Evolutionary conservation across 441 rosid genomes (phyloP), one percentile per base, ranked within the genome.

Genomic region (Gossypium schwendimanii): DNA sequence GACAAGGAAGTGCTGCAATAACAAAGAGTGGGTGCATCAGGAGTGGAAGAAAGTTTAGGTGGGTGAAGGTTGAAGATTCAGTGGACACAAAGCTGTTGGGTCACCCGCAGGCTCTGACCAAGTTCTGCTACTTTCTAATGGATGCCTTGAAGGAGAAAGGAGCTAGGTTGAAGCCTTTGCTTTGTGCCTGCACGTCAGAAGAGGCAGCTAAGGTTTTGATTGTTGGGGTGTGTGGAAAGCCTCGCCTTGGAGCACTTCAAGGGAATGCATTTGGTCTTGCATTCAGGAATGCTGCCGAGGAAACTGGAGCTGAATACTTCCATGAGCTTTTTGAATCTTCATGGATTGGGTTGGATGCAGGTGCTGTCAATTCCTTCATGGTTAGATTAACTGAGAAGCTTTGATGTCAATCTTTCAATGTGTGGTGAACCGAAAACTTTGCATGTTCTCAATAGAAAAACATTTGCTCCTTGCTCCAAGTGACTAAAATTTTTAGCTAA

Each of bases 131-230:
- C 82, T 94, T 94, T 76, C 71, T 94, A 58, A 94, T 92, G 98
- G 99, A 94, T 85, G 99, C 98, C 24, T 76, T 94, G 84, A 91
- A 81, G 79, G 99, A 94, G 84, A 92, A 88, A 73, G 98, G 99
- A 73, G 98, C 96, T 5, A 84, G 90, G 70, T 79, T 91, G 91
- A 92, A 94, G 77, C 98, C 98, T 6, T 79, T 94, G 84, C 82
- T 92, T 54, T 89, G 99, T 73, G 98, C 98, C 17, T 92, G 98
- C 69, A 70, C 81, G 39, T 82, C 84, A 0, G 97, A 87, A 68
- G 86, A 91, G 28, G 83, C 88, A 1, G 82, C 72, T 45, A 92
- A 92, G 85, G 84, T 92, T 81, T 79, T 94, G 75, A 88, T 92
- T 1, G 97, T 94, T 26, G 99, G 94, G 54, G 97, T 92, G 50